Conservation (phyloP, 2,329 filamentous ascomycete species). For the Ceratocystis harringtonii region DNA sequence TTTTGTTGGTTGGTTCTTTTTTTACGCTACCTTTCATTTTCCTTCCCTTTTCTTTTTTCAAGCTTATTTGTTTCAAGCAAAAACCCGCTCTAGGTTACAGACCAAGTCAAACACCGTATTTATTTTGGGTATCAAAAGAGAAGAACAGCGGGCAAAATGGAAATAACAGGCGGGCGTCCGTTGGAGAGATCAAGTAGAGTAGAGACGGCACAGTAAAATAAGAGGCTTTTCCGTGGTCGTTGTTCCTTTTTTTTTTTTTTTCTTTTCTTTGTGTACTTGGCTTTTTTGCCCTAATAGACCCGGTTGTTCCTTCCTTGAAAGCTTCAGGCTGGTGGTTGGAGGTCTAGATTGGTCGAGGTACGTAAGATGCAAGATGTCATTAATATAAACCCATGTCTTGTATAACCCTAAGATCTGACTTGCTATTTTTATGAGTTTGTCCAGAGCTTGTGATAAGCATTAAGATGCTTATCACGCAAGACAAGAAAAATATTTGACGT, state of each 20-base stretch:
- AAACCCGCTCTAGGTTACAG: conserved; percentile 2
- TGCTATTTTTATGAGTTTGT: not conserved
- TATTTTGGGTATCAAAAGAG: not conserved
- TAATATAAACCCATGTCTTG: not conserved
- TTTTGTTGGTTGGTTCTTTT: not conserved
- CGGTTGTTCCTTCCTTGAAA: not conserved
- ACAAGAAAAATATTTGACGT: not conserved
- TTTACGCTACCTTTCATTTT: not conserved
- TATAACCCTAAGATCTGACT: conserved; percentile 4
- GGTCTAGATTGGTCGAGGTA: not conserved
- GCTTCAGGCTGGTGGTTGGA: not conserved
- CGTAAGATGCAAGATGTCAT: not conserved
- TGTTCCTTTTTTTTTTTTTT: too few species aligned
- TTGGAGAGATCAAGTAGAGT: not conserved
- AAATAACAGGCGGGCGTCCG: too few species aligned
- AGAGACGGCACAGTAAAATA: not conserved
- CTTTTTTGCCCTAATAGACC: not conserved
- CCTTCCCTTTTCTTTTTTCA: not conserved
- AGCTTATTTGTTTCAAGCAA: conserved; percentile 8
- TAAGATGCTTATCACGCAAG: not conserved
- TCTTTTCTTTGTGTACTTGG: too few species aligned
- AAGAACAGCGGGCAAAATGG: too few species aligned
- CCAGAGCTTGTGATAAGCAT: not conserved
- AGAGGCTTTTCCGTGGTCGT: not conserved
- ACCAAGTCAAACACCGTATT: not conserved